Evolutionary conservation across 2,329 filamentous ascomycete genomes (phyloP), one percentile per base, ranked within the genome.

Genomic region (Aspergillus sclerotialis): DNA sequence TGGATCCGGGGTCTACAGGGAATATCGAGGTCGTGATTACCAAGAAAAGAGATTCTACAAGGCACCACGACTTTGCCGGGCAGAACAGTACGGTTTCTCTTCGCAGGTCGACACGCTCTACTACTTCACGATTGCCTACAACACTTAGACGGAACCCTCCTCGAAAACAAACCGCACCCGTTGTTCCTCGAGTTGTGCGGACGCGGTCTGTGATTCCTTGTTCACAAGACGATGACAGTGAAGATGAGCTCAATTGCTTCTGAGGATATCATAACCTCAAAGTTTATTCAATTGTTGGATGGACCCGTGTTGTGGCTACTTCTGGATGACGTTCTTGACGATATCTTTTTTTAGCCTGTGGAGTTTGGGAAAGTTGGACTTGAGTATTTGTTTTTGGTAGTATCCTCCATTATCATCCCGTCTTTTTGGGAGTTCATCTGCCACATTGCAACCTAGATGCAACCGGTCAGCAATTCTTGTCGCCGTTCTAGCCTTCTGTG

Each of bases 181-280:
- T 26, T 23, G 19, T 10, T 23, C 19, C 19, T 23, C 19, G 19
- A 23, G 19, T 21, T 6, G n/a, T 44, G 30, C 41, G 29, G 18
- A 39, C 35, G 24, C 38, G 32, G 24, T 40, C 36, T 9, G 36
- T 46, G n/a, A 49, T 56, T 27, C 45, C 56, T 9, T 53, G 43
- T 28, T 51, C 50, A 1, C 38, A 50, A 13, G 53, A 56, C 14
- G 53, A 51, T 6, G 50, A 53, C 15, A 62, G 58, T 27, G 56
- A 63, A n/a, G 58, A 63, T 33, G 59, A 63, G 40, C 46, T 63
- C 13, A 61, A 56, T 42, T 61, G 60, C 42, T 34, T 63, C 6
- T 60, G 33, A 49, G 24, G 18, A 12, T n/a, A n/a, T n/a, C n/a
- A n/a, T n/a, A n/a, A n/a, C n/a, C n/a, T n/a, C n/a, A n/a, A n/a